A percentile compares a stretch with the other conserved stretches of the same genome.
Evolutionary conservation across 345 rosid genomes (phyloP).

Genomic region (Eutrema japonicum): DNA sequence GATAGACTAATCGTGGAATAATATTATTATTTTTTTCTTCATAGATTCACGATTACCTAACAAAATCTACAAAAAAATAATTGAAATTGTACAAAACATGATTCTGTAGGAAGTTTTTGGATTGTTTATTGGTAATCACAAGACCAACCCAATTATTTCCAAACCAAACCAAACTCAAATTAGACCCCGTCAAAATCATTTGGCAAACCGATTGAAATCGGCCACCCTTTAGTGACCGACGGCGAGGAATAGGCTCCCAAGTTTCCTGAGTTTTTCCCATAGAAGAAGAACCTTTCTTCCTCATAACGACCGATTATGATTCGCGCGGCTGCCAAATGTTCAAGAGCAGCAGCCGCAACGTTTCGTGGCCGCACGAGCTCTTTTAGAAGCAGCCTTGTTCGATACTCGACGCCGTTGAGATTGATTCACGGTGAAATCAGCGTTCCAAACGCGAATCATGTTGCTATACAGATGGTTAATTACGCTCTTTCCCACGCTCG

Average conservation of each 20-base stretch:
- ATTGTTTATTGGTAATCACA: conserved; percentile 2
- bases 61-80: background rate
- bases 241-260: conserved; percentile 21
- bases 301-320: conserved; percentile 49
- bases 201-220: conserved; percentile 1
- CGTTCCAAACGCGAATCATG: conserved; percentile 59
- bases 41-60: background rate
- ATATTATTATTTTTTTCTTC: no score
- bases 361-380: conserved; percentile 30
- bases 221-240: conserved; percentile 17
- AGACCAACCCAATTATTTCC: background rate
- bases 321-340: conserved; percentile 45
- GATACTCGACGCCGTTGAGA: conserved; percentile 43
- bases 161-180: background rate
- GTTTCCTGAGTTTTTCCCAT: background rate
- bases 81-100: background rate
- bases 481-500: conserved; percentile 80
- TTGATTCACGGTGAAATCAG: conserved; percentile 54
- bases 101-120: background rate
- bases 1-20: background rate
- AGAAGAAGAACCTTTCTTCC: background rate
- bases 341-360: conserved; percentile 39
- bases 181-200: background rate
- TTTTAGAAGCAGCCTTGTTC: conserved; percentile 12
- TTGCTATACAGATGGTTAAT: conserved; percentile 84